Evolutionary conservation across 1,284 basidiomycete species (phyloP), one percentile per base, ranked within the genome.

Genomic region (Leccinum pallidistipes): DNA sequence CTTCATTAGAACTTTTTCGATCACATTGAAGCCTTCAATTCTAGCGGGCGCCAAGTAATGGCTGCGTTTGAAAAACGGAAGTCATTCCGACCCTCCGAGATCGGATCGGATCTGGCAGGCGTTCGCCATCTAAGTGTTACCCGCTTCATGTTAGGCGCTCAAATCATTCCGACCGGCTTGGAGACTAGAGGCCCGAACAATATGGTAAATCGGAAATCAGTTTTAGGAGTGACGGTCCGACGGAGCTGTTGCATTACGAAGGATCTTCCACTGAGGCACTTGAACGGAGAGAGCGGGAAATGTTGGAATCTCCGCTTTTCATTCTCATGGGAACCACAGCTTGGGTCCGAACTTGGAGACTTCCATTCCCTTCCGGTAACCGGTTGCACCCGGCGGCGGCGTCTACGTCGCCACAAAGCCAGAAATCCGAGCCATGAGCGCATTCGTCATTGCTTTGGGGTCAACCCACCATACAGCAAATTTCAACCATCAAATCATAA

Each of bases 221-320:
- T 45, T 45, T 45, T 43, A 16, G 21, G 29, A 27, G 51, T 12
- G 12, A 47, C 32, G 27, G 27, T 27, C 27, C 27, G 27, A 27
- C 5, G 31, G 45, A 11, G 32, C 27, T 58, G 29, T 36, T 55
- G 50, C 12, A 24, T 54, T 18, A 11, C 60, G 50, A 58, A 49
- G 18, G 43, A 45, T 45, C 7, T 12, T 38, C 36, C 2, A n/a
- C 16, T 57, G 55, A 56, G 43, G 60, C 59, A 49, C 53, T 52
- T 45, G 8, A 29, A 38, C 18, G 55, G 24, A 49, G 54, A 54
- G 27, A 27, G 51, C 9, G 49, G 53, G 51, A 34, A 45, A 51
- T 6, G 36, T 34, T n/a, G 32, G 51, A 59, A 56, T 56, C 53
- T 58, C 69, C 67, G 55, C 47, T 50, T 52, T 60, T 7, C 31